Percentiles rank a stretch among this genome's conserved stretches.
Evolutionary conservation across 768 basidiomycete species (phyloP).

Genomic region (Hypholoma sublateritium): DNA sequence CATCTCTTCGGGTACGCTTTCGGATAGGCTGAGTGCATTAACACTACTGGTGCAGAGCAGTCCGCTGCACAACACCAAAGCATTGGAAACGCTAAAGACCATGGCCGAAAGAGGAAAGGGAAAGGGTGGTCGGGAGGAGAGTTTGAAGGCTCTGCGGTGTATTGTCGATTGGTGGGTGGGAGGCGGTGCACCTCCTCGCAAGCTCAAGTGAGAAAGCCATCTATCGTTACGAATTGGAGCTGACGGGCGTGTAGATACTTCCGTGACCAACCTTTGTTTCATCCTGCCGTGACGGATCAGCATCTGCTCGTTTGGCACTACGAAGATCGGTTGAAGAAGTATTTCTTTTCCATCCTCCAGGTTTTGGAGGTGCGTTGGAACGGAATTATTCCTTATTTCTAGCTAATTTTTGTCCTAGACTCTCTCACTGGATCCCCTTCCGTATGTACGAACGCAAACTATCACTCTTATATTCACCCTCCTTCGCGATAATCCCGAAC

Average conservation of each 20-base stretch:
- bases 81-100: constrained; percentile 69
- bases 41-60: constrained; percentile 87
- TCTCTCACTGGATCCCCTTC: constrained; percentile 80
- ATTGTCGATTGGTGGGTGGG: constrained; percentile 98
- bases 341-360: constrained; percentile 89
- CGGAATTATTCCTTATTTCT: background rate
- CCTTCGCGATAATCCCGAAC: constrained; percentile 89
- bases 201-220: constrained; percentile 65
- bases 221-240: background rate
- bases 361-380: constrained; percentile 71
- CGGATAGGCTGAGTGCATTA: constrained; percentile 88
- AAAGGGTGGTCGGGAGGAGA: constrained; percentile 91
- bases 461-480: constrained; percentile 77
- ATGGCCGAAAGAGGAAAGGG: constrained; percentile 80
- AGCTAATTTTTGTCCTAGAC: constrained; percentile 39
- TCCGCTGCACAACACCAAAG: constrained; percentile 82
- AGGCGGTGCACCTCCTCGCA: constrained; percentile 85
- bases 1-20: constrained; percentile 84
- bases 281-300: constrained; percentile 63
- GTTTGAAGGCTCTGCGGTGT: constrained; percentile 85
- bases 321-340: constrained; percentile 98
- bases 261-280: constrained; percentile 78
- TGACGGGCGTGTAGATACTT: constrained; percentile 65
- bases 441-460: constrained; percentile 86
- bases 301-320: constrained; percentile 85